Evolutionary conservation across 2,329 filamentous ascomycete species (phyloP), one percentile per base, ranked within the genome.

Genomic region (Clonostachys byssicola): DNA sequence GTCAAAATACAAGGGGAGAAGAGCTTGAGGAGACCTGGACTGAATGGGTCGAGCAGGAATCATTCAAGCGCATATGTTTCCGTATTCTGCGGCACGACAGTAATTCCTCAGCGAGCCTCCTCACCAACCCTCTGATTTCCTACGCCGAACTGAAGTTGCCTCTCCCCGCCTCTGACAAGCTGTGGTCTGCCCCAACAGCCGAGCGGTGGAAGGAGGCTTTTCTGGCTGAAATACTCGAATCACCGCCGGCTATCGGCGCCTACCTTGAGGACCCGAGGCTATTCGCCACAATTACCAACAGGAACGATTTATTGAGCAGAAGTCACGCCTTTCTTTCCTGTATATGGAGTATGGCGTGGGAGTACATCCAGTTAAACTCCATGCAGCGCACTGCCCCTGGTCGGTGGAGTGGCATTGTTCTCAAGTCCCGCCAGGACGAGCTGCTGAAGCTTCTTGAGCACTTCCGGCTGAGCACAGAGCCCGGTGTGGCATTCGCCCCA

Each of bases 71-170:
- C 3, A 48, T 66, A 1, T 54, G 57, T 2, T 58, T 64, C 13
- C 45, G 54, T 10, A 45, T 61, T n/a, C 47, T 65, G 1, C 51
- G 52, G 1, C 61, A 65, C 20, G 63, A 65, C 14, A 56, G 61
- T 7, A 52, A 62, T n/a, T 49, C 54, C 0, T 65, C 62, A 1
- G 56, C 60, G 20, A 55, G 55, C 2, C 50, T 65, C 2, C 47
- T 64, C 33, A 56, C 59, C 5, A 59, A 58, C 4, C 60, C 62
- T 0, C 47, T 60, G 0, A 46, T 65, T 1, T 65, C 63, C 0
- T 65, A 64, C 17, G 61, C 63, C 0, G 63, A 65, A 46, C 41
- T 62, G 3, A 51, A 54, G 3, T 44, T 65, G 0, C 52, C 57
- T 1, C 47, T 64, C 1, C 61, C 58, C 0, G 51, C 50, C 5